Conservation (phyloP, 208 protist genomes). For the Trypanosoma platydactyli region DNA sequence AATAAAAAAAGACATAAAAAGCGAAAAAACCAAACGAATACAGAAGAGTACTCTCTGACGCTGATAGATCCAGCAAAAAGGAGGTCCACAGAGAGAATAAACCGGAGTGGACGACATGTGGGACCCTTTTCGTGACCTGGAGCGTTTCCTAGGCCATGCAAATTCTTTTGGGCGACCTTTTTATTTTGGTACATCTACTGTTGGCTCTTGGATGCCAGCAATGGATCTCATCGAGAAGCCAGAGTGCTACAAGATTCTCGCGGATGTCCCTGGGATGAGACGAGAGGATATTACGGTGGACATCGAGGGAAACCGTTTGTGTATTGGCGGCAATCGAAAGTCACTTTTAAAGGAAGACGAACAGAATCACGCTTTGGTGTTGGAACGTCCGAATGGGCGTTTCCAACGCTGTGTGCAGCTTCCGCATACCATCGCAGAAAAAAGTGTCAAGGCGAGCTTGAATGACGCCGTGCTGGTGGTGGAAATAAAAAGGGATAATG, state of each 20-base stretch:
- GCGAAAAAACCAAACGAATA: background rate
- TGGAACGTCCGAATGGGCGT: constrained; percentile 56
- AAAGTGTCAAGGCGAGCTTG: constrained; percentile 54
- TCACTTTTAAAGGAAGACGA: constrained; percentile 34
- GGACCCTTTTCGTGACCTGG: constrained; percentile 44
- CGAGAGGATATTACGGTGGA: constrained; percentile 69
- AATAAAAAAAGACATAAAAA: constrained; percentile 21
- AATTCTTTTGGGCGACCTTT: constrained; percentile 1
- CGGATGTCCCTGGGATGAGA: constrained; percentile 73
- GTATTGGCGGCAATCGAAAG: constrained; percentile 70
- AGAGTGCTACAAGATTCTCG: constrained; percentile 56
- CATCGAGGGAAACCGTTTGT: constrained; percentile 58
- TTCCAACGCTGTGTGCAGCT: constrained; percentile 84
- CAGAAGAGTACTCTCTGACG: background rate
- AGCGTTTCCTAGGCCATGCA: constrained; percentile 25
- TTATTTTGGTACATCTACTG: constrained; percentile 51
- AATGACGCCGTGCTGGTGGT: constrained; percentile 53
- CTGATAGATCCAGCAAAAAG: background rate
- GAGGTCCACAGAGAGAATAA: background rate
- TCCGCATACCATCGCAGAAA: constrained; percentile 34
- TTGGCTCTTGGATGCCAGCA: constrained; percentile 70
- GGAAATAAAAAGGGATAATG: constrained; percentile 46
- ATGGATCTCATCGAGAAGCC: constrained; percentile 69
- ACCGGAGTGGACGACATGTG: constrained; percentile 26
- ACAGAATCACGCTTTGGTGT: constrained; percentile 30